Evolutionary conservation across 257 asterid species (phyloP), one percentile per base, ranked within the genome.

Genomic region (Penstemon davidsonii): DNA sequence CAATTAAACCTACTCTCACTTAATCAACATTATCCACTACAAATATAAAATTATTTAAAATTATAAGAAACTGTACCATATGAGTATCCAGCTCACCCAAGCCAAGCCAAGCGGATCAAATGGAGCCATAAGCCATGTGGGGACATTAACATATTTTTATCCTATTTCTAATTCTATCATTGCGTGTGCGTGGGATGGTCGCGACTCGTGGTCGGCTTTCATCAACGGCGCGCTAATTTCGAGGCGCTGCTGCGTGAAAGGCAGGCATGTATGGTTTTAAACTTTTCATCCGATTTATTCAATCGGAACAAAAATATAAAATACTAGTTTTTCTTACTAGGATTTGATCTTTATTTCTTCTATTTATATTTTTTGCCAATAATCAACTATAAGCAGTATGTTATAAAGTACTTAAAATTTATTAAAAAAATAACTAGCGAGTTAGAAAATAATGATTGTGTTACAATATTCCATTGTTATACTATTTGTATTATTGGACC

Each of bases 101-200:
- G 73, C 66, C 65, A 36, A 68, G 56, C 2, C 11, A 55, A 67
- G 36, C 11, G 8, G 11, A 37, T 37, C 18, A 42, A 49, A 6
- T 15, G 9, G 41, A 18, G 66, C 15, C 19, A 8, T 7, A 46
- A 39, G 15, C 43, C 58, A 54, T 10, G 64, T 51, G 45, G 58
- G 71, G 51, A 7, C 63, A 18, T 51, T 47, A 41, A 5, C 7
- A 46, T 0, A 49, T 67, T 42, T 37, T 55, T 10, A 7, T 47
- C 38, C 41, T 19, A 45, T 0, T 25, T 25, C 33, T 25, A 25
- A 25, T n/a, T 45, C 38, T 36, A 74, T 68, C 10, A 77, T 73
- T 70, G 76, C 76, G 77, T 57, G 78, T 54, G 72, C 70, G 47
- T 8, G 1, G 13, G 64, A 49, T 49, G 76, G 75, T 69, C 74